Percentiles rank a stretch among this genome's conserved stretches.
Evolutionary conservation across 1,284 basidiomycete genomes (phyloP).

Genomic region (Malassezia cuniculi): DNA sequence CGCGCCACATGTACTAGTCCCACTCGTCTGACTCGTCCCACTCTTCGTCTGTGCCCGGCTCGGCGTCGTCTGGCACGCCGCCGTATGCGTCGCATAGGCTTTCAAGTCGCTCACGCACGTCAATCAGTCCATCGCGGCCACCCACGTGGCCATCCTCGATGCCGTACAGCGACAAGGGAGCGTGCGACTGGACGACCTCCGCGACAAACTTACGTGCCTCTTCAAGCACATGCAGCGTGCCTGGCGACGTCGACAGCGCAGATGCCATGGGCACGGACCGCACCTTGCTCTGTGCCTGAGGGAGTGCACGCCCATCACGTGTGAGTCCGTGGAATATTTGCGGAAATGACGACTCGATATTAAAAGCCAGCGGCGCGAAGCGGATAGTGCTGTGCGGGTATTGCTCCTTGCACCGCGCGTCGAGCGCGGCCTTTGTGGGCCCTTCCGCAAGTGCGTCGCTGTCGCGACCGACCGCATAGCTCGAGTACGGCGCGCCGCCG

Average conservation of each 20-base stretch:
- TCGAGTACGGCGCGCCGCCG: constrained; percentile 6
- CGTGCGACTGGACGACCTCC: constrained; percentile 23
- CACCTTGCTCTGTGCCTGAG: constrained; percentile 6
- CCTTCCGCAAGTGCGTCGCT: constrained; percentile 4
- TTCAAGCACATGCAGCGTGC: constrained; percentile 16
- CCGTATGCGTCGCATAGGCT: constrained; percentile 26
- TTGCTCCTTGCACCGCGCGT: not conserved
- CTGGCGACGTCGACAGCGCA: constrained; percentile 20
- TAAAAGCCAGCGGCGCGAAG: constrained; percentile 26
- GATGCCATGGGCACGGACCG: constrained; percentile 20
- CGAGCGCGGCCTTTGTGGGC: constrained; percentile 4
- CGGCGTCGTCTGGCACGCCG: constrained; percentile 13
- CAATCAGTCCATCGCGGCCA: constrained; percentile 28
- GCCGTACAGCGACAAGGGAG: constrained; percentile 22
- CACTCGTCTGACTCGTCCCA: constrained; percentile 29
- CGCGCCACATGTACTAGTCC: constrained; percentile 30
- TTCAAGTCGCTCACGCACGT: constrained; percentile 33
- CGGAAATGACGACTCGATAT: constrained; percentile 21
- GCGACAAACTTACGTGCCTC: constrained; percentile 19
- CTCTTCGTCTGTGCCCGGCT: constrained; percentile 20
- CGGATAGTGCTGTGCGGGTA: constrained; percentile 1
- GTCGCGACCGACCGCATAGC: constrained; percentile 8
- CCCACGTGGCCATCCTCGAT: constrained; percentile 19
- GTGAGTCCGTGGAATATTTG: constrained; percentile 21
- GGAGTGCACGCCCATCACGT: constrained; percentile 5